Conservation (phyloP, 768 basidiomycete species). For the Tulasnella sp. region DNA sequence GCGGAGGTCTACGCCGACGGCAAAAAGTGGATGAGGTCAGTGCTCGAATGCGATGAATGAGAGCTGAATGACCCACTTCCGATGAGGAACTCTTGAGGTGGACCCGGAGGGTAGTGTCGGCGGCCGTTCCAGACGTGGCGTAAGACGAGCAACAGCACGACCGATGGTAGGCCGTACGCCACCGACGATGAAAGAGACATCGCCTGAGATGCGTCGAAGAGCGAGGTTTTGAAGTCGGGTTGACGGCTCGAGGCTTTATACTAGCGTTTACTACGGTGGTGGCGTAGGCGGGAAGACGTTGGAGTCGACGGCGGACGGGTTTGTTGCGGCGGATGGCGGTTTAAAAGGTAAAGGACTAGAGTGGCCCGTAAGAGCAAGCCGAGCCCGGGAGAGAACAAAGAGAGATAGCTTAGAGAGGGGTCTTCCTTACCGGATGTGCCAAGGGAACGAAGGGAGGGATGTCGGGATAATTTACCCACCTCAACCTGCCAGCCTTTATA, state of each 20-base stretch:
- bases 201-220: no score
- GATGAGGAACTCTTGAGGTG: not conserved
- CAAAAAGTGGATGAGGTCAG: not conserved
- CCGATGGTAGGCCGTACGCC: not conserved
- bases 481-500: not conserved
- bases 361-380: not conserved
- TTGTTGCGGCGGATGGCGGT: not conserved
- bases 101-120: not conserved
- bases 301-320: not conserved
- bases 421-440: no score
- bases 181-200: conserved; percentile 12
- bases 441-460: not conserved
- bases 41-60: conserved; percentile 15
- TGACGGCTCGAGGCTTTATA: not conserved
- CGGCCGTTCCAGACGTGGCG: not conserved
- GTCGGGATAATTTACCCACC: not conserved
- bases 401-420: not conserved
- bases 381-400: not conserved
- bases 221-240: not conserved
- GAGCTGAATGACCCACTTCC: conserved; percentile 11
- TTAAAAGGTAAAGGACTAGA: not conserved
- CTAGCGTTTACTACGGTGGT: no score
- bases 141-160: not conserved
- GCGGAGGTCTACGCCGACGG: not conserved
- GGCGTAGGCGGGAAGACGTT: not conserved